Evolutionary conservation across 768 basidiomycete genomes (phyloP), one percentile per base, ranked within the genome.

Genomic region (Leccinum incarnatum): DNA sequence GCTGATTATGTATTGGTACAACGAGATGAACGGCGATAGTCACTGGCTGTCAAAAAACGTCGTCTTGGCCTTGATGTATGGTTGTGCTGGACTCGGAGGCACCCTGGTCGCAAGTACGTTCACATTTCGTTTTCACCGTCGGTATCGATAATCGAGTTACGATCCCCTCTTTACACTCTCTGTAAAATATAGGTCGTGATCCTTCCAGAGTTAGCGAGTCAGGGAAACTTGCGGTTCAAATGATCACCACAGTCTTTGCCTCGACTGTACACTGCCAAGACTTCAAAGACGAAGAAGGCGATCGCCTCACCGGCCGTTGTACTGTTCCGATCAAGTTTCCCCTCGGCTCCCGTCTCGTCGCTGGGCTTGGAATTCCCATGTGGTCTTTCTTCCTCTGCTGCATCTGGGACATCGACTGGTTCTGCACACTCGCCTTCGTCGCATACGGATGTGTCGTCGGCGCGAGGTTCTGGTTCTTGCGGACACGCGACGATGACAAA

Each of bases 201-300:
- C 55, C 62, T n/a, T 54, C 63, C 5, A 56, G 47, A 7, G 56
- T 76, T 21, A 74, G 71, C 30, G 58, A 67, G 7, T 72, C 70
- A 1, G 72, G 66, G 4, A 60, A 64, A 46, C 57, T 74, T 4
- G 73, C 79, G 0, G 60, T 77, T 45, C 67, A 69, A 45, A 58
- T 77, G 53, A 78, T 75, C 27, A 68, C 72, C 5, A 68, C 69
- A 0, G 74, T 80, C 11, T 73, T 81, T 45, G 64, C 75, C 3
- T 79, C 80, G 0, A 82, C 80, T 4, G 77, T 81, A 9, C 80
- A 81, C 17, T 75, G 78, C 2, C 78, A 81, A 65, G 81, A 82
- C 58, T 82, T 78, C 56, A 71, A 77, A 30, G 81, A 82, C 55
- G 63, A 74, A 10, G 68, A 71, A n/a, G 81, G 81, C 0, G 81